Evolutionary conservation across 2,329 filamentous ascomycete species (phyloP).

Genomic region (Tolypocladium album): DNA sequence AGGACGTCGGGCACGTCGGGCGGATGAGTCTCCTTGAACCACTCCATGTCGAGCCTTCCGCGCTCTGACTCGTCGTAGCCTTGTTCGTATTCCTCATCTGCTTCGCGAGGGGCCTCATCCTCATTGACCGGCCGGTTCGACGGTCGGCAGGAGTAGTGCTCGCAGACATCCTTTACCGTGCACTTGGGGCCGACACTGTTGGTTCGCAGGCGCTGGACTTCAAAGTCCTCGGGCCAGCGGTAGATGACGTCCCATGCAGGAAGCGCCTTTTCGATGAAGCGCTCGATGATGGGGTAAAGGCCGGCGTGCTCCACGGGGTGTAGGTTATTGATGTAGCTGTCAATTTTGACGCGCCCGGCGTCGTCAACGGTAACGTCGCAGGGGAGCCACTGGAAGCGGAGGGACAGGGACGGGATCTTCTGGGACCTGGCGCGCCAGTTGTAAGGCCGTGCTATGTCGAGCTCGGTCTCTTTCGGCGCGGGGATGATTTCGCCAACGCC

Average conservation of each 20-base stretch:
- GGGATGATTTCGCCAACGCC: slow-evolving; percentile 20
- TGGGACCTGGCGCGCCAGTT: no score
- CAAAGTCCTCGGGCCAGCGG: slow-evolving; percentile 17
- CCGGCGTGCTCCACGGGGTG: slow-evolving; percentile 28
- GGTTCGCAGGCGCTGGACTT: slow-evolving; percentile 13
- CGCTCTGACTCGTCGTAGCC: slow-evolving; percentile 4
- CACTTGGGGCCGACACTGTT: slow-evolving; percentile 8
- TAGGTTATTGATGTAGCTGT: slow-evolving; percentile 43
- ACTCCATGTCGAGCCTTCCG: slow-evolving; percentile 7
- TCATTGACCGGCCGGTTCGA: slow-evolving; percentile 12
- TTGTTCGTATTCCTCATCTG: slow-evolving; percentile 11
- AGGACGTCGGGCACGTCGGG: slow-evolving; percentile 5
- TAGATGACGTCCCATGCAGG: slow-evolving; percentile 33
- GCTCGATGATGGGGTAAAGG: slow-evolving; percentile 30
- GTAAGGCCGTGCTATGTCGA: not conserved
- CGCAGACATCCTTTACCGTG: slow-evolving; percentile 8
- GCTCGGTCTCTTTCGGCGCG: not conserved
- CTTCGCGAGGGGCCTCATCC: slow-evolving; percentile 11
- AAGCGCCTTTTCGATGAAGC: slow-evolving; percentile 27
- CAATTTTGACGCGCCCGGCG: slow-evolving; percentile 25
- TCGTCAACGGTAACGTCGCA: slow-evolving; percentile 32
- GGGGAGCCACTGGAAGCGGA: slow-evolving; percentile 35
- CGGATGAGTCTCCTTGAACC: slow-evolving; percentile 17
- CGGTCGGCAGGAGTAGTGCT: slow-evolving; percentile 5
- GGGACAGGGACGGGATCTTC: not conserved